Base-by-base conservation (phyloP, 306 rosid species). In the Begonia peltatifolia region DNA sequence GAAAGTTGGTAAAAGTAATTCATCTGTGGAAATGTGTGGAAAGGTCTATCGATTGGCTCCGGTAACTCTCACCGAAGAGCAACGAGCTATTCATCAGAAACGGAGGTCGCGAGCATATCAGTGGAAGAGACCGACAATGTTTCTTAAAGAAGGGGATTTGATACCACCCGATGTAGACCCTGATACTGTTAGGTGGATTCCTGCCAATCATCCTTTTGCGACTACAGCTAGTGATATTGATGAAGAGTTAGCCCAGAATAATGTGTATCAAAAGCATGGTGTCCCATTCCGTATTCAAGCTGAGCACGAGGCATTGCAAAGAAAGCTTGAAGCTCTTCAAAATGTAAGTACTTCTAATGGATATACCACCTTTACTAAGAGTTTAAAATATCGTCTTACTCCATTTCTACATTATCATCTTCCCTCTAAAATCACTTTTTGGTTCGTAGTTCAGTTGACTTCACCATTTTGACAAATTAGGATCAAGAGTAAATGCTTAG, bases 141-240 rank as follows among this genome's bases (percentile, higher is more conserved):
- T 90, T 61, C 97, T 90, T n/a, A 85, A 68, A 56, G 95, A 85
- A 69, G 97, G 95, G 63, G 95, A 90, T 56, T 64, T 55, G 0
- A 56, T 83, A 50, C 97, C 97, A 63, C 80, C 84, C 0, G 87
- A 85, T 71, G 94, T 80, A 54, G 94, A 90, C 65, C 97, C 95
- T 1, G 95, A 85, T 62, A 74, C 95, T 0, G 69, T 90, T 57
- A 70, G 97, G 60, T 90, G 97, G 95, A 83, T 85, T 75, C 97
- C 97, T 18, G 81, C 85, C 0, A 90, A 90, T 62, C 97, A 90
- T 65, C 95, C 95, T 58, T 90, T 90, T 69, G 99, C 95, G 60
- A 85, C 95, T 49, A 85, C 95, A 10, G 77, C 80, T 47, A 68
- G 74, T 47, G 97, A 85, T 60, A 76, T 90, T 54, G 95, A 80